phyloP scores from a whole-genome alignment of 805 yeast species.

The Torulaspora indica region DNA sequence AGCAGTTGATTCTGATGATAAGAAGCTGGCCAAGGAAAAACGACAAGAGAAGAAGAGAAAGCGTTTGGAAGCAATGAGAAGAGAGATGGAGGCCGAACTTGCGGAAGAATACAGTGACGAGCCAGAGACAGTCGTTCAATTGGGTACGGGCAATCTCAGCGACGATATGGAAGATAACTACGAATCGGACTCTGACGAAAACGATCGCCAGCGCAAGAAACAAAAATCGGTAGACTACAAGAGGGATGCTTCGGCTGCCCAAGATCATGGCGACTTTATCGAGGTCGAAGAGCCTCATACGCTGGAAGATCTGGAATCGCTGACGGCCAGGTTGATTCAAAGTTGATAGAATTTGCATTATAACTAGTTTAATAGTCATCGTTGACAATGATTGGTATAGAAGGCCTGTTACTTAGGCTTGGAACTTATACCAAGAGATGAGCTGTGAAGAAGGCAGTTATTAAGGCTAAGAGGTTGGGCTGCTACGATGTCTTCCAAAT shows the following conservation, averaged over 20 bases:
- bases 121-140: slow-evolving; percentile 30
- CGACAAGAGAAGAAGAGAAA: slow-evolving; percentile 83
- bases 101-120: slow-evolving; percentile 26
- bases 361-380: background rate
- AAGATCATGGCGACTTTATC: slow-evolving; percentile 41
- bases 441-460: background rate
- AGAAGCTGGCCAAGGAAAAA: slow-evolving; percentile 68
- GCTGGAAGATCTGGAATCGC: slow-evolving; percentile 88
- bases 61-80: slow-evolving; percentile 73
- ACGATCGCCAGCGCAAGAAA: slow-evolving; percentile 32
- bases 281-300: slow-evolving; percentile 88
- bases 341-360: slow-evolving; percentile 11
- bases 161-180: slow-evolving; percentile 41
- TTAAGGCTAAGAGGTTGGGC: background rate
- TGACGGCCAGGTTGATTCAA: slow-evolving; percentile 50
- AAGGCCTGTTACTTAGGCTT: background rate
- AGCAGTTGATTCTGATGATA: slow-evolving; percentile 71
- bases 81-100: slow-evolving; percentile 39
- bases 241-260: slow-evolving; percentile 26
- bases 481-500: slow-evolving; percentile 16
- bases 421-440: background rate
- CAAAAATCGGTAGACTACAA: slow-evolving; percentile 3
- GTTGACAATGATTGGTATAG: slow-evolving; percentile 1
- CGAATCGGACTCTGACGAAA: slow-evolving; percentile 27
- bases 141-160: slow-evolving; percentile 35